Conservation (phyloP, 2,329 filamentous ascomycete species). For the Fusarium mexicanum region DNA sequence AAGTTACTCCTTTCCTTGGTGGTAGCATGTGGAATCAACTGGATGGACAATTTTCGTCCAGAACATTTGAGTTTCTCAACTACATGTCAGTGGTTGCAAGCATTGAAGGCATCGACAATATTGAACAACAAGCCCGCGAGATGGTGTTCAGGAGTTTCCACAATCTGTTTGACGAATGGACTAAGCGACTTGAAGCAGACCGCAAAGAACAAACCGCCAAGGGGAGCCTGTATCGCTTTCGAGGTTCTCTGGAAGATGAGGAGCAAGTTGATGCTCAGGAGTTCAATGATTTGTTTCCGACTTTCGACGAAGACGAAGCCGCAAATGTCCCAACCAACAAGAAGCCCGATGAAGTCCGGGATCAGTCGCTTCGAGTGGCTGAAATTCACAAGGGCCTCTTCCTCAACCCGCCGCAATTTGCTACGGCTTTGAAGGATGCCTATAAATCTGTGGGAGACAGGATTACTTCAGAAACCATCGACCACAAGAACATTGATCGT, state of each 20-base stretch:
- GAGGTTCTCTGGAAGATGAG: constrained; percentile 78
- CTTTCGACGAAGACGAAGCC: constrained; percentile 68
- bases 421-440: constrained; percentile 56
- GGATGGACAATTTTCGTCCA: constrained; percentile 30
- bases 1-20: constrained; percentile 66
- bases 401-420: constrained; percentile 52
- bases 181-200: constrained; percentile 77
- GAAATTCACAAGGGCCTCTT: constrained; percentile 67
- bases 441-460: constrained; percentile 55
- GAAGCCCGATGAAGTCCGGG: constrained; percentile 56
- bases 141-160: constrained; percentile 74
- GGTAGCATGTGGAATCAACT: constrained; percentile 50
- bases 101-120: constrained; percentile 57
- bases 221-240: constrained; percentile 83
- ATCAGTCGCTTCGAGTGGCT: constrained; percentile 69
- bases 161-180: constrained; percentile 83
- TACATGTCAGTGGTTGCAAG: constrained; percentile 50
- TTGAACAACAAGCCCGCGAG: constrained; percentile 57
- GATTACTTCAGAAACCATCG: constrained; percentile 44
- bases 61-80: constrained; percentile 57
- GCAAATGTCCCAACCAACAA: constrained; percentile 47
- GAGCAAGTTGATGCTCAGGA: constrained; percentile 79
- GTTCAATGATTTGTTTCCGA: constrained; percentile 83
- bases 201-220: constrained; percentile 78
- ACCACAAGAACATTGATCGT: constrained; percentile 45